Conservation (phyloP, 2,329 filamentous ascomycete genomes). For the Esteya vermicola region DNA sequence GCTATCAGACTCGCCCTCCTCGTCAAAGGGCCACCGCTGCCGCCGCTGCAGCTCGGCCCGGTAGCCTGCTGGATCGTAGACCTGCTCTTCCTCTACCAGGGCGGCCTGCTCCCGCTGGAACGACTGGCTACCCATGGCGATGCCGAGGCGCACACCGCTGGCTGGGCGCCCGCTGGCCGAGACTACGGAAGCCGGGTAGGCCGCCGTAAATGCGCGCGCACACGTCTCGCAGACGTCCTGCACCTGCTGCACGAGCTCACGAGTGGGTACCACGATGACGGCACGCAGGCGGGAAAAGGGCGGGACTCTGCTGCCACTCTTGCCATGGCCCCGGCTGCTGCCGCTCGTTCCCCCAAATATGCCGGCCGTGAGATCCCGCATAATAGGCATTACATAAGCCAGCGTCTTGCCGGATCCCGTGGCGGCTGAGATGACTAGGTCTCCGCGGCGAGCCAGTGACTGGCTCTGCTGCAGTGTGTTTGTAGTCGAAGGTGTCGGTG, state of each 20-base stretch:
- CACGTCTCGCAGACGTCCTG: constrained; percentile 65
- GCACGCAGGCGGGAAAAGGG: constrained; percentile 47
- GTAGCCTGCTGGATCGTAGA: constrained; percentile 53
- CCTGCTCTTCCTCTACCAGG: constrained; percentile 29
- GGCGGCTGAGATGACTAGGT: constrained; percentile 80
- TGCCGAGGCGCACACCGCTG: constrained; percentile 66
- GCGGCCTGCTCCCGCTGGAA: constrained; percentile 48
- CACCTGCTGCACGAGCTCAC: constrained; percentile 81
- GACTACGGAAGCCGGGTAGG: constrained; percentile 33
- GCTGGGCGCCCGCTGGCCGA: constrained; percentile 41
- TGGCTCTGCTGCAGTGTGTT: background rate
- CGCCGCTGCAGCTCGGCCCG: constrained; percentile 16
- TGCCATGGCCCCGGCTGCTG: constrained; percentile 32
- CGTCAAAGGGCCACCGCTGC: constrained; percentile 22
- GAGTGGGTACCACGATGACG: constrained; percentile 76
- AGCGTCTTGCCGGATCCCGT: constrained; percentile 95
- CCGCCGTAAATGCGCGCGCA: constrained; percentile 44
- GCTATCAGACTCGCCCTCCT: too few relatives aligned
- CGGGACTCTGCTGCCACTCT: background rate
- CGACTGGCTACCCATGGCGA: constrained; percentile 67
- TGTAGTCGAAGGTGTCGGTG: too few relatives aligned
- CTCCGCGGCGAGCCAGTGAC: constrained; percentile 46
- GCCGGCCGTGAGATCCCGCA: constrained; percentile 65
- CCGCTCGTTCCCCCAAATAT: too few relatives aligned
- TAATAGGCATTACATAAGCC: constrained; percentile 76